phyloP scores from a whole-genome alignment of 176 grass and related monocot species.

The Oryza nivara region DNA sequence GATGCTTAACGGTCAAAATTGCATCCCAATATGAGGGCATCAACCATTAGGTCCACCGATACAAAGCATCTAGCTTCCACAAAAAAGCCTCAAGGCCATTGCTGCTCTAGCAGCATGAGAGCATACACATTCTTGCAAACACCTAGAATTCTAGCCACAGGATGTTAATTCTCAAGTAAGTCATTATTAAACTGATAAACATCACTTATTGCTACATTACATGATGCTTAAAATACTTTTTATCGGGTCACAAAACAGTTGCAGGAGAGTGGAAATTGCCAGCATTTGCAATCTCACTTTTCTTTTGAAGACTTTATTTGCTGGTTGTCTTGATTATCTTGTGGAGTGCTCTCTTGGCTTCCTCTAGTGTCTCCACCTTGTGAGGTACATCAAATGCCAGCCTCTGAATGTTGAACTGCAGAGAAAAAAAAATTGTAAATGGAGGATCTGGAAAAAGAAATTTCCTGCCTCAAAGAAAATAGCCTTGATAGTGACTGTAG shows the following conservation, averaged over 20 bases:
- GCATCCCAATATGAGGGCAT: background rate
- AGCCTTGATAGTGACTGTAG: background rate
- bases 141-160: background rate
- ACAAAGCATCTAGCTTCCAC: background rate
- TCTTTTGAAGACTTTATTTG: constrained; percentile 35
- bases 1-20: background rate
- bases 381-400: constrained; percentile 82
- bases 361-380: constrained; percentile 87
- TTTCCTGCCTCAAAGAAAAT: constrained; percentile 2
- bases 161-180: background rate
- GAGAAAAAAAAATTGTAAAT: constrained; percentile 20
- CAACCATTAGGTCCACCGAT: background rate
- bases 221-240: background rate
- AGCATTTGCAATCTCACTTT: background rate
- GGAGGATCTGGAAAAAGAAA: background rate
- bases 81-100: constrained; percentile 8
- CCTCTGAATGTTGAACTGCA: constrained; percentile 83
- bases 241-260: background rate
- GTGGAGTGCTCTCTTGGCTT: constrained; percentile 87
- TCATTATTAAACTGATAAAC: constrained; percentile 39
- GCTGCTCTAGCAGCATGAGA: background rate
- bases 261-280: background rate
- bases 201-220: constrained; percentile 23
- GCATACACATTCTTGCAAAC: constrained; percentile 39
- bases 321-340: constrained; percentile 74